Conservation (phyloP, 257 asterid species). For the Coffea eugenioides region DNA sequence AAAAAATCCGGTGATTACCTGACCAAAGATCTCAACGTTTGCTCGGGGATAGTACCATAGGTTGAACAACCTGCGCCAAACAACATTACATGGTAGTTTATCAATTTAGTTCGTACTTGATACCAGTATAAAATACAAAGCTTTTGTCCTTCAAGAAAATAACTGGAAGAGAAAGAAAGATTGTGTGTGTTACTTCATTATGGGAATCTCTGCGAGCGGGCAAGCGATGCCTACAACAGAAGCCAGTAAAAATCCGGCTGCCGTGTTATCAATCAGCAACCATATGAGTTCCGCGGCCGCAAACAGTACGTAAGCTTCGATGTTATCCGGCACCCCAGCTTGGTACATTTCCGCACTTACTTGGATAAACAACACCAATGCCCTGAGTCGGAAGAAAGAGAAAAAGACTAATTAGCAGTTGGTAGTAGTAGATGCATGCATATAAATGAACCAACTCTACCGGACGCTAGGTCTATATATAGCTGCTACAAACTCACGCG, state of each 20-base stretch:
- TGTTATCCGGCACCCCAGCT: conserved; percentile 58
- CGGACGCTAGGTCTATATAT: no score
- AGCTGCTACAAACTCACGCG: conserved; percentile 30
- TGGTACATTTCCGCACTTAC: conserved; percentile 73
- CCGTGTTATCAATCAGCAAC: conserved; percentile 54
- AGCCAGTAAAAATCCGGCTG: conserved; percentile 62
- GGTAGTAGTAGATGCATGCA: no score
- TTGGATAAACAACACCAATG: conserved; percentile 55
- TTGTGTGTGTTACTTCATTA: conserved; percentile 44
- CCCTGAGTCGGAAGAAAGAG: conserved; percentile 27
- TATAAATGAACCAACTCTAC: no score
- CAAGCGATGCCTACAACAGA: conserved; percentile 56
- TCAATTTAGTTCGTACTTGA: no score
- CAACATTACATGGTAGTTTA: no score
- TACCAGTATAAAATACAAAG: background rate
- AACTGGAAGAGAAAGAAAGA: no score
- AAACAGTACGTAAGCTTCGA: conserved; percentile 62
- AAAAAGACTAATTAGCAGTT: background rate
- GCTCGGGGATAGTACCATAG: conserved; percentile 83
- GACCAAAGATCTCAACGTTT: conserved; percentile 59
- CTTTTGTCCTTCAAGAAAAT: no score
- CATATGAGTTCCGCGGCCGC: conserved; percentile 63
- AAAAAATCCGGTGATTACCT: conserved; percentile 29
- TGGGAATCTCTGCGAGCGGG: conserved; percentile 72
- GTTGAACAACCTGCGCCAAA: conserved; percentile 45